phyloP scores from a whole-genome alignment of 208 protist species.

The Trypanosoma lewisi region DNA sequence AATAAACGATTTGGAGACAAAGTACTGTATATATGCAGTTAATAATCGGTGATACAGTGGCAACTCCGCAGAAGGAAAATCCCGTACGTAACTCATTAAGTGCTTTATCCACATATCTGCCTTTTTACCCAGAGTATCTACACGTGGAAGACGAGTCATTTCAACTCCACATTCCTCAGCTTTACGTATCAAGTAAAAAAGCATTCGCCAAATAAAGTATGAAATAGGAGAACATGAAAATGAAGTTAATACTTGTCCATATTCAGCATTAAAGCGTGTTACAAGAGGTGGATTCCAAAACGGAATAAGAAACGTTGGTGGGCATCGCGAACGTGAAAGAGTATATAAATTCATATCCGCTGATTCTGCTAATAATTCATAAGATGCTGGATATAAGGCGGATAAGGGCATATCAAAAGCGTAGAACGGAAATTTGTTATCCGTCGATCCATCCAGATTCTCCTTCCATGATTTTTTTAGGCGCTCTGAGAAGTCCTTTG shows the following conservation, averaged over 20 bases:
- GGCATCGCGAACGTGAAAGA: slow-evolving; percentile 45
- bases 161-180: slow-evolving; percentile 16
- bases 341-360: slow-evolving; percentile 48
- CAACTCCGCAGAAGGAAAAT: slow-evolving; percentile 26
- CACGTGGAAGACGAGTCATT: slow-evolving; percentile 20
- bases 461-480: slow-evolving; percentile 62
- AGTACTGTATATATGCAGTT: slow-evolving; percentile 53
- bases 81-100: slow-evolving; percentile 16
- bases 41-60: slow-evolving; percentile 54
- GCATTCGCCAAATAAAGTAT: slow-evolving; percentile 73
- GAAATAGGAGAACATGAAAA: slow-evolving; percentile 67
- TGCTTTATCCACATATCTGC: slow-evolving; percentile 12
- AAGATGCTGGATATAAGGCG: slow-evolving; percentile 44
- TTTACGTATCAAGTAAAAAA: slow-evolving; percentile 49
- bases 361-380: slow-evolving; percentile 58
- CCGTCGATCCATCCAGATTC: slow-evolving; percentile 7
- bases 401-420: slow-evolving; percentile 66
- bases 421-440: slow-evolving; percentile 21
- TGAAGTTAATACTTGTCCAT: slow-evolving; percentile 59
- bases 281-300: slow-evolving; percentile 81
- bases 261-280: slow-evolving; percentile 61
- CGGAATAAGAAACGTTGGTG: slow-evolving; percentile 60
- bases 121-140: slow-evolving; percentile 17
- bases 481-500: slow-evolving; percentile 38
- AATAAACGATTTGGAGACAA: slow-evolving; percentile 33